These are phyloP conservation scores for Cytospora paraplurivora DNA, from an alignment of 2,329 filamentous ascomycete species.

Conservation along the genomic window DNA sequence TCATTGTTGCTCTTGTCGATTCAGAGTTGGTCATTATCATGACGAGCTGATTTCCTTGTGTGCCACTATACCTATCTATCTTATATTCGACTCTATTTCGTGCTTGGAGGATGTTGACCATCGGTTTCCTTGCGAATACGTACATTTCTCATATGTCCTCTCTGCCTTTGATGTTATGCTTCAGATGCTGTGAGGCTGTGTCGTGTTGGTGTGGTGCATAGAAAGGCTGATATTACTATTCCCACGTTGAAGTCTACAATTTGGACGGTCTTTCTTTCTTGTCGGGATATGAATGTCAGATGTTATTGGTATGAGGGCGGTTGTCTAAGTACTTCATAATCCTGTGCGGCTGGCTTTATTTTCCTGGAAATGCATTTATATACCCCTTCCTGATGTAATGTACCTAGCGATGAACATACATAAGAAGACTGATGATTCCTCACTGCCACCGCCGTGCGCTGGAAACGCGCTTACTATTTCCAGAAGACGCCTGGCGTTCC, in stretches of 20 bases:
- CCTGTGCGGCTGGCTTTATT: not conserved
- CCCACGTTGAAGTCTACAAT: not conserved
- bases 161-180: not conserved
- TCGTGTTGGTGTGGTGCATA: not conserved
- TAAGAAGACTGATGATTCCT: not conserved
- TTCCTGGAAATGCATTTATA: not conserved
- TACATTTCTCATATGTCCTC: not conserved
- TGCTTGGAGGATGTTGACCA: not conserved
- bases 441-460: too few relatives aligned
- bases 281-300: not conserved
- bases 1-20: slow-evolving; percentile 4
- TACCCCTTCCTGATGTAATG: not conserved
- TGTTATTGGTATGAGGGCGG: not conserved
- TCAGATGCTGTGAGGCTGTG: not conserved
- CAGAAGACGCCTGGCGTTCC: not conserved
- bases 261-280: not conserved
- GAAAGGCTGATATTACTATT: not conserved
- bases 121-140: not conserved
- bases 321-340: not conserved
- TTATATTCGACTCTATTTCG: not conserved
- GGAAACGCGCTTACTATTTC: not conserved
- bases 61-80: not conserved
- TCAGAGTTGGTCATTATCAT: slow-evolving; percentile 9
- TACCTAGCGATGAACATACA: not conserved
- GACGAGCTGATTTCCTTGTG: slow-evolving; percentile 20